phyloP scores from a whole-genome alignment of 2,329 filamentous ascomycete genomes.

The Fusarium sacchari region DNA sequence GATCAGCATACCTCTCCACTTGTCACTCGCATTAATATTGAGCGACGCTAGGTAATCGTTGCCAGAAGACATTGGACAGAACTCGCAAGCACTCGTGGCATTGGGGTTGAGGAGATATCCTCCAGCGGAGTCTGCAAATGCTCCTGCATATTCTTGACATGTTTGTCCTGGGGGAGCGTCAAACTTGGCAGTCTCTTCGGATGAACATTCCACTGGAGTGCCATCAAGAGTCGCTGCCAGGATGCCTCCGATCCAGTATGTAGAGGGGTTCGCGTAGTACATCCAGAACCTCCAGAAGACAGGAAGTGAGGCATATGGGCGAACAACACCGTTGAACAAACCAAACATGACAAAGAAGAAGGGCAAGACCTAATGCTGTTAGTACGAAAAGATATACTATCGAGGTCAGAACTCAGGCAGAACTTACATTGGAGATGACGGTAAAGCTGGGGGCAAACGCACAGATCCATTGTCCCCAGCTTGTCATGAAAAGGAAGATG shows the following conservation, averaged over 20 bases:
- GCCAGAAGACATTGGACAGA: slow-evolving; percentile 69
- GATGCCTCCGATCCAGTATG: slow-evolving; percentile 37
- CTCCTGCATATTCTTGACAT: slow-evolving; percentile 71
- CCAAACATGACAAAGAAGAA: slow-evolving; percentile 85
- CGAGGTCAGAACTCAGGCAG: neutral
- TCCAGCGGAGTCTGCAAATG: slow-evolving; percentile 57
- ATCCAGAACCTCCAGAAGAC: slow-evolving; percentile 67
- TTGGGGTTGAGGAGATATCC: slow-evolving; percentile 73
- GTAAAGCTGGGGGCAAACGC: slow-evolving; percentile 84
- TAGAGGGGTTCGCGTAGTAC: slow-evolving; percentile 38
- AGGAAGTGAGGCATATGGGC: slow-evolving; percentile 71
- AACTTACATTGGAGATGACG: slow-evolving; percentile 73
- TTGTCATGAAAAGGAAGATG: slow-evolving; percentile 79
- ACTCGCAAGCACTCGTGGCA: slow-evolving; percentile 70
- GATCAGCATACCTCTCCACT: slow-evolving; percentile 62
- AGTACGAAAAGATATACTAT: neutral
- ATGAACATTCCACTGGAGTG: slow-evolving; percentile 53
- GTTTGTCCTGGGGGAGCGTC: slow-evolving; percentile 71
- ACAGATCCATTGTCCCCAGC: slow-evolving; percentile 86
- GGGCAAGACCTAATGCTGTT: slow-evolving; percentile 65
- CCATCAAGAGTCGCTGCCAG: slow-evolving; percentile 34
- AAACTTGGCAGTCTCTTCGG: slow-evolving; percentile 55
- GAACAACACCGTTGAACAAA: slow-evolving; percentile 81
- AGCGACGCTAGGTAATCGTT: slow-evolving; percentile 71
- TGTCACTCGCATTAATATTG: slow-evolving; percentile 63